phyloP scores from a whole-genome alignment of 768 basidiomycete genomes.

The Leccinum subtestaceum region DNA sequence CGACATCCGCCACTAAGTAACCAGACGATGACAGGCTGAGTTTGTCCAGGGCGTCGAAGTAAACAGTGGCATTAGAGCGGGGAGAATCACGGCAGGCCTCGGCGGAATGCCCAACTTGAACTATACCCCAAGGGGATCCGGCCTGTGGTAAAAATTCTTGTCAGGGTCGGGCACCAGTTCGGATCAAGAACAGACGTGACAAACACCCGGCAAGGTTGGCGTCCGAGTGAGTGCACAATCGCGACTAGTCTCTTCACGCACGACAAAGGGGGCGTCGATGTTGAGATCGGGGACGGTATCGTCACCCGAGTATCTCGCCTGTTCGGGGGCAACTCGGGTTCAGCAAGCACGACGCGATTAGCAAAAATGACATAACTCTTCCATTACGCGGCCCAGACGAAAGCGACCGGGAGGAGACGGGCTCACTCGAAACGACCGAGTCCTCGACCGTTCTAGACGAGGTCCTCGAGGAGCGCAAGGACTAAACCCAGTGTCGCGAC shows the following conservation, averaged over 20 bases:
- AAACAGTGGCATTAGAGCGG: conserved; percentile 19
- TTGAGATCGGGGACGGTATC: not conserved
- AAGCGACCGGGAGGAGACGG: conserved; percentile 13
- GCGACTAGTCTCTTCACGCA: not conserved
- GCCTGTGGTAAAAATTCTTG: conserved; percentile 5
- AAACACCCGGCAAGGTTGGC: conserved; percentile 2
- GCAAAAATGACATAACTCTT: conserved; percentile 18
- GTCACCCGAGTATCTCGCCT: not conserved
- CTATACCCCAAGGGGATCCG: not conserved
- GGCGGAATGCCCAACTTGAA: not conserved
- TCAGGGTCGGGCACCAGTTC: conserved; percentile 8
- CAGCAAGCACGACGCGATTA: not conserved
- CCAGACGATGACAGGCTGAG: conserved; percentile 5
- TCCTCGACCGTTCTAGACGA: conserved; percentile 3
- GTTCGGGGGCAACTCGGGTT: not conserved
- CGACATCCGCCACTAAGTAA: conserved; percentile 1
- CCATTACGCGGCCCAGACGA: conserved; percentile 15
- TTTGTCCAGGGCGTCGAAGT: conserved; percentile 25
- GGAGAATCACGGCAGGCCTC: conserved; percentile 1
- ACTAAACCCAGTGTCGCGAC: not conserved
- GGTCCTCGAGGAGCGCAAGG: not conserved
- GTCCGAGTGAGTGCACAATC: not conserved
- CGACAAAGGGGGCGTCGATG: not conserved
- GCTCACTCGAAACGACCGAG: conserved; percentile 10
- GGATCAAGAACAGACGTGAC: not conserved